phyloP scores from a whole-genome alignment of 306 rosid species.

The Carpinus viminea region DNA sequence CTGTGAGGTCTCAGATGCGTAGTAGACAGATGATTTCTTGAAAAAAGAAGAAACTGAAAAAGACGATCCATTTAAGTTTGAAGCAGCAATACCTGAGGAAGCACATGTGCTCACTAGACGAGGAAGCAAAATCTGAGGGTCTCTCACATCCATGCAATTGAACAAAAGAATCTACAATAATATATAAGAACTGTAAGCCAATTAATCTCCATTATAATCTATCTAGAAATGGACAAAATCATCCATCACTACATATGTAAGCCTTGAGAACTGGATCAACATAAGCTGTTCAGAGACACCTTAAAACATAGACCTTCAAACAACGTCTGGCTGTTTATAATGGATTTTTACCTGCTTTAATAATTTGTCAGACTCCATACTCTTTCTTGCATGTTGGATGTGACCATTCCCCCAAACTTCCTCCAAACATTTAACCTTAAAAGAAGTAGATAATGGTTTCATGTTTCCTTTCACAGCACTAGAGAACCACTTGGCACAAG shows the following conservation, averaged over 20 bases:
- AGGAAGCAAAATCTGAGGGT: constrained; percentile 69
- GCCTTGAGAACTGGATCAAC: not conserved
- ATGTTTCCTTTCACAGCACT: constrained; percentile 37
- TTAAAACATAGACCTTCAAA: not conserved
- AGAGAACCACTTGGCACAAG: constrained; percentile 55
- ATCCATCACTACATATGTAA: not conserved
- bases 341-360: constrained; percentile 44
- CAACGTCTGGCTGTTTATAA: constrained; percentile 7
- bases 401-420: constrained; percentile 36
- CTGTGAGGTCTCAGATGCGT: not conserved
- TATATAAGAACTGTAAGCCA: constrained; percentile 26
- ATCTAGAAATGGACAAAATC: not conserved
- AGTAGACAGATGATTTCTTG: not conserved
- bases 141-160: constrained; percentile 79
- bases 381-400: constrained; percentile 25
- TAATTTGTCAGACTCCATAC: constrained; percentile 36
- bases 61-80: not conserved
- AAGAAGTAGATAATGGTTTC: constrained; percentile 28
- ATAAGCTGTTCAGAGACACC: not conserved
- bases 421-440: constrained; percentile 26
- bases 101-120: constrained; percentile 59
- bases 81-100: constrained; percentile 60
- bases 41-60: not conserved
- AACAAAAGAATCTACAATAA: constrained; percentile 69
- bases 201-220: not conserved